Evolutionary conservation across 306 rosid species (phyloP), one percentile per base, ranked within the genome.

Genomic region (Biancaea sappan): DNA sequence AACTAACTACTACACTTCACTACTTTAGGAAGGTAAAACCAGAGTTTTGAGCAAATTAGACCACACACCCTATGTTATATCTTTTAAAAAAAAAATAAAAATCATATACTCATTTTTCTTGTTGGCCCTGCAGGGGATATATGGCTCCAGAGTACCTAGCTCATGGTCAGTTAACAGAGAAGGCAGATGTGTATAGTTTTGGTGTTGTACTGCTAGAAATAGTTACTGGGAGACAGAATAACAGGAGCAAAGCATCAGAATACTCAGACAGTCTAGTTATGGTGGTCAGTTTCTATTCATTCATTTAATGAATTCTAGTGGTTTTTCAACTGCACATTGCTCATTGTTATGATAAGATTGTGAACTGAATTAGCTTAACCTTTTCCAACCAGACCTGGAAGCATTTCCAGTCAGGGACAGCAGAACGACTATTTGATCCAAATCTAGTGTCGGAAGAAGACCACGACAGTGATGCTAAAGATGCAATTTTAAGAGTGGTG

Each of bases 101-200:
- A 18, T 29, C 15, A 15, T 75, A 9, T 15, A 1, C 19, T 29
- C 15, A 15, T 75, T 57, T 8, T 29, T 44, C 41, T 56, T 66
- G 1, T 2, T 69, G 80, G 32, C 58, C 62, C 57, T 65, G 60
- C 77, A 92, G 99, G 77, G 96, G 99, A 46, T 90, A 94, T 44
- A 92, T 94, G 93, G 96, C 99, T 81, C 99, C 97, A 1, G 99
- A 94, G 80, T 94, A 91, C 84, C 82, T 94, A 80, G 99, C 95
- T 41, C 97, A 87, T 74, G 97, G 99, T 53, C 95, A 90, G 67
- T 84, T 91, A 72, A 91, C 99, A 56, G 99, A 91, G 48, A 94
- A 92, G 70, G 96, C 80, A 5, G 99, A 94, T 51, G 90, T 94
- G 59, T 94, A 91, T 47, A 90, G 97, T 72, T 91, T 90, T 62